These are phyloP conservation scores for Teratosphaeria viscida DNA, from an alignment of 2,329 filamentous ascomycete genomes.

Conservation along the genomic window DNA sequence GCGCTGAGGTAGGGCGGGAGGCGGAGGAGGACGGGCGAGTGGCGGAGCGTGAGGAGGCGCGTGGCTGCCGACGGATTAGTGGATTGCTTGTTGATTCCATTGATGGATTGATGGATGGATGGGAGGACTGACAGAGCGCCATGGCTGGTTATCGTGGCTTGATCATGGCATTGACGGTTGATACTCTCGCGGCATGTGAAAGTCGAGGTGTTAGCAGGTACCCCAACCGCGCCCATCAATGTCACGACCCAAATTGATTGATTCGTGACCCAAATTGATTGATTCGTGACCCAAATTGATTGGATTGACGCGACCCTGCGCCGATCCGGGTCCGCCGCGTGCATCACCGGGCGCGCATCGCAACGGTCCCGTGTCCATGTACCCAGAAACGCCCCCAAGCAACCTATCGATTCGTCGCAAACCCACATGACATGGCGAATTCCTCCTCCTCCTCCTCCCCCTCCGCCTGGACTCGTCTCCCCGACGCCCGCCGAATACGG, in stretches of 20 bases:
- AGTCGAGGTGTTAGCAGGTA: not conserved
- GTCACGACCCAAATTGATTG: not conserved
- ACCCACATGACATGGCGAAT: constrained; percentile 29
- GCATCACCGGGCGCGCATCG: not conserved
- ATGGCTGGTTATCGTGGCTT: constrained; percentile 6
- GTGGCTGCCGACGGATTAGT: constrained; percentile 22
- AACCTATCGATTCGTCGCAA: not conserved
- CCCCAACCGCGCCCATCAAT: not conserved
- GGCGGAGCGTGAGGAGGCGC: constrained; percentile 58
- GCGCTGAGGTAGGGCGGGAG: constrained; percentile 80
- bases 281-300: not conserved
- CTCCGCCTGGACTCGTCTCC: constrained; percentile 34
- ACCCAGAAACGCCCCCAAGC: not conserved
- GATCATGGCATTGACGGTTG: not conserved
- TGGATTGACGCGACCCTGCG: not conserved
- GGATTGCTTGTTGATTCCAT: constrained; percentile 6
- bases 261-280: not conserved
- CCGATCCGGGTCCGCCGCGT: not conserved
- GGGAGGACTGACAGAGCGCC: constrained; percentile 17
- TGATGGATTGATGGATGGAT: constrained; percentile 1
- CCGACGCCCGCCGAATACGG: constrained; percentile 64
- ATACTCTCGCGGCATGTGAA: not conserved
- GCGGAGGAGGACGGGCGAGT: constrained; percentile 71
- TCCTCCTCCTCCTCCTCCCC: constrained; percentile 16
- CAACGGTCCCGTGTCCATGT: not conserved